Evolutionary conservation across 1,284 basidiomycete species (phyloP).

Genomic region (Rhodotorula sp.): DNA sequence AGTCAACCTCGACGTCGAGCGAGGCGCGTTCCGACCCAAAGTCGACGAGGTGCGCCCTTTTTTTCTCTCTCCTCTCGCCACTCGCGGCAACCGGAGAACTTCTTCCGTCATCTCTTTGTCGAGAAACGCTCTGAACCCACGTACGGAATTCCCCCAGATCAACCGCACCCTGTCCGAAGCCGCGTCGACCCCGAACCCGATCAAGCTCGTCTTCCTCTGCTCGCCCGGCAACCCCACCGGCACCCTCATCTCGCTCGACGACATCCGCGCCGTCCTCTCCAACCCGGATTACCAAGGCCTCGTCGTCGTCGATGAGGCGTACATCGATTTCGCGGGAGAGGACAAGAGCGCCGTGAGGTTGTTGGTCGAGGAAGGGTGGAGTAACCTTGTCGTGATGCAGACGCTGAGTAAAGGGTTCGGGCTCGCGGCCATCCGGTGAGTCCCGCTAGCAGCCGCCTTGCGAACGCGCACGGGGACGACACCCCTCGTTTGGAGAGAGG

Average conservation of each 20-base stretch:
- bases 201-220: slow-evolving; percentile 93
- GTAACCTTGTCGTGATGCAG: slow-evolving; percentile 90
- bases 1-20: slow-evolving; percentile 71
- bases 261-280: slow-evolving; percentile 71
- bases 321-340: slow-evolving; percentile 75
- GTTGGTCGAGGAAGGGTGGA: slow-evolving; percentile 66
- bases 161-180: slow-evolving; percentile 68
- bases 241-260: slow-evolving; percentile 72
- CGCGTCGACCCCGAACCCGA: slow-evolving; percentile 47
- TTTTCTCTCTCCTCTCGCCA: not conserved
- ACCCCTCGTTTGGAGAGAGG: no score
- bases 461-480: no score
- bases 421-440: slow-evolving; percentile 86
- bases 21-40: slow-evolving; percentile 72
- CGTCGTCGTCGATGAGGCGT: slow-evolving; percentile 94
- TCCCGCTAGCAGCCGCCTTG: no score
- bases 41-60: slow-evolving; percentile 63
- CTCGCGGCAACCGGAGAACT: not conserved
- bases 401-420: slow-evolving; percentile 97
- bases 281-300: slow-evolving; percentile 83
- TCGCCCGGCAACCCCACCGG: slow-evolving; percentile 98
- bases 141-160: slow-evolving; percentile 56
- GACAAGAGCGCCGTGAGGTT: slow-evolving; percentile 62
- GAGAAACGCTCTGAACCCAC: not conserved
- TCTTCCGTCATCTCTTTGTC: no score